Conservation (phyloP, 2,329 filamentous ascomycete genomes). For the Acrocalymma vagum region DNA sequence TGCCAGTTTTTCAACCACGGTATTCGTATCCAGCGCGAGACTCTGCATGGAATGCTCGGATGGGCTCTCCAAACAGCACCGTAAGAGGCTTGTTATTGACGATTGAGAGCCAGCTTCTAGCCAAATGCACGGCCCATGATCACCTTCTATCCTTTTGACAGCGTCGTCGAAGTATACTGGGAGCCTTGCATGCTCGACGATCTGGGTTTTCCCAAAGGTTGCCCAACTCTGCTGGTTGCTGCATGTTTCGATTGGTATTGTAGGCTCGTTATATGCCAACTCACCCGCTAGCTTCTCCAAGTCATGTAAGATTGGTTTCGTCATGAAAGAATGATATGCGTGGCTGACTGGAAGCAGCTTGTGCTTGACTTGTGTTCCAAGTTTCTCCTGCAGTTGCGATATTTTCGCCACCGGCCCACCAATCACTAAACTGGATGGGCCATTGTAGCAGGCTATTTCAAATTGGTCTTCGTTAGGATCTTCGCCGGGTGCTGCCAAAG, state of each 20-base stretch:
- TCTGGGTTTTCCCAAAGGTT: background rate
- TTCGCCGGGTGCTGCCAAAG: too few relatives aligned
- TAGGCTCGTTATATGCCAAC: slow-evolving; percentile 39
- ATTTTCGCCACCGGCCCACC: slow-evolving; percentile 34
- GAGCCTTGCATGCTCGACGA: slow-evolving; percentile 49
- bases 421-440: slow-evolving; percentile 51
- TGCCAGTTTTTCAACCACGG: slow-evolving; percentile 23
- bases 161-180: slow-evolving; percentile 58
- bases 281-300: slow-evolving; percentile 22
- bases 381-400: background rate
- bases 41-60: slow-evolving; percentile 14
- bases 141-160: slow-evolving; percentile 46
- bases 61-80: slow-evolving; percentile 26
- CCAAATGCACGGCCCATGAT: slow-evolving; percentile 26
- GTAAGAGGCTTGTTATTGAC: slow-evolving; percentile 37
- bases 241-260: slow-evolving; percentile 41
- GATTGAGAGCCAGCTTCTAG: slow-evolving; percentile 32
- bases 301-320: slow-evolving; percentile 29
- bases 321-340: slow-evolving; percentile 34
- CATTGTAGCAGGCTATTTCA: slow-evolving; percentile 55
- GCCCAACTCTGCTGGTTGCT: background rate
- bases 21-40: slow-evolving; percentile 3
- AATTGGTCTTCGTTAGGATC: slow-evolving; percentile 17
- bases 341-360: slow-evolving; percentile 29
- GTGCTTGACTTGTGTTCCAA: background rate